Base-by-base conservation (phyloP, 805 yeast species). In the Saturnispora saitoi region DNA sequence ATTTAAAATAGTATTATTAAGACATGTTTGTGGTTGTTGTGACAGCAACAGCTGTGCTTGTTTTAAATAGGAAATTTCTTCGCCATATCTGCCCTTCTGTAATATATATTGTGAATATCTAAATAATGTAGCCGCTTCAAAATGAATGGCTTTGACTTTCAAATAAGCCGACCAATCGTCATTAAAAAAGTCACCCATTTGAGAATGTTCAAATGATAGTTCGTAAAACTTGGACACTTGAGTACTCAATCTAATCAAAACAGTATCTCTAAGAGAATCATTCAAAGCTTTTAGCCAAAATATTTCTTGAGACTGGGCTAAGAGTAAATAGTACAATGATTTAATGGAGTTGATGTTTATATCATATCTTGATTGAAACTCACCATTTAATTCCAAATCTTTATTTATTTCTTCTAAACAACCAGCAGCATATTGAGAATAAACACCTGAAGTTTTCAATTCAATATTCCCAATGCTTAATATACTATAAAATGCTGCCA, bases 231-330 rank as follows among this genome's bases (percentile, higher is more conserved):
- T 72, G 0, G 85, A 69, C 0, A 80, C 82, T 57, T 82, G 87
- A 4, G 70, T 63, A 0, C 95, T 76, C 41, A 90, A 64, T 55
- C 79, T 77, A 0, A 93, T 73, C 3, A 89, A 65, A 4, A 80
- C 67, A 0, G 82, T 67, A 58, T 84, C 80, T 56, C 80, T 83
- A 56, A 77, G 58, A 11, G 70, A 67, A 20, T 64, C 68, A 34
- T 66, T 62, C 0, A 70, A 63, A 0, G 95, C 88, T 56, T 81
- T 81, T 43, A 76, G 79, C 96, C 96, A 89, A 45, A 83, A 78
- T 11, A 79, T 73, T 59, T 90, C 96, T 63, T 89, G 96, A 0
- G 95, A 93, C 58, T 87, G 95, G 0, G 95, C 93, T 36, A 85
- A 59, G 77, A 77, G 76, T 32, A 88, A 58, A 11, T 61, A 55